phyloP scores from a whole-genome alignment of 2,329 filamentous ascomycete genomes.

The Cadophora luteo-olivacea region DNA sequence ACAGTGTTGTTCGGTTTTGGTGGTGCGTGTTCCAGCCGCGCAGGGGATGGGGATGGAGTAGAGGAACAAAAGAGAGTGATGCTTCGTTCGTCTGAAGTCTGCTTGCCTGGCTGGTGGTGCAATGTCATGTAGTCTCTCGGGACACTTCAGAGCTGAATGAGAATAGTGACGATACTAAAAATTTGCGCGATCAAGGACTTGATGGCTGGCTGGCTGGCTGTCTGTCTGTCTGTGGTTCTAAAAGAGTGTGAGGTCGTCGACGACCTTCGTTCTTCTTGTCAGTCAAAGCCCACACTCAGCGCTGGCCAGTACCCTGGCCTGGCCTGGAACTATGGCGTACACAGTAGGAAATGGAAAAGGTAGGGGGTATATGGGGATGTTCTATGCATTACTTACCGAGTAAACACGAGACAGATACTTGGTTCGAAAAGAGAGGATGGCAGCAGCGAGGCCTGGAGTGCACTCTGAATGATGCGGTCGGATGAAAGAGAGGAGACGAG shows the following conservation, averaged over 20 bases:
- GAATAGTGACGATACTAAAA: background rate
- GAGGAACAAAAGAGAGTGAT: background rate
- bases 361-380: conserved; percentile 12
- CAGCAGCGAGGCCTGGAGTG: background rate
- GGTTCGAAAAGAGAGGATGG: conserved; percentile 3
- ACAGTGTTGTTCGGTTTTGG: background rate
- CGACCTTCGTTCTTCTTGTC: conserved; percentile 19
- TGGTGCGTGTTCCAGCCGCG: conserved; percentile 13
- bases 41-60: background rate
- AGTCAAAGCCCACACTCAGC: conserved; percentile 13
- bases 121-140: conserved; percentile 2
- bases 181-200: background rate
- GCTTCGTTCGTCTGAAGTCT: conserved; percentile 20
- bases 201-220: conserved; percentile 2
- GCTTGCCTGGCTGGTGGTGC: conserved; percentile 1
- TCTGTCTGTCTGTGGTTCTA: background rate
- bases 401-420: conserved; percentile 24
- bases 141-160: background rate
- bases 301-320: conserved; percentile 7
- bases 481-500: background rate
- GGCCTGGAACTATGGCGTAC: conserved; percentile 11
- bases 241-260: conserved; percentile 27
- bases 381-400: conserved; percentile 25
- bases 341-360: background rate
- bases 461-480: background rate